Conservation (phyloP, 495 filamentous ascomycete genomes). For the Delitschia confertaspora region DNA sequence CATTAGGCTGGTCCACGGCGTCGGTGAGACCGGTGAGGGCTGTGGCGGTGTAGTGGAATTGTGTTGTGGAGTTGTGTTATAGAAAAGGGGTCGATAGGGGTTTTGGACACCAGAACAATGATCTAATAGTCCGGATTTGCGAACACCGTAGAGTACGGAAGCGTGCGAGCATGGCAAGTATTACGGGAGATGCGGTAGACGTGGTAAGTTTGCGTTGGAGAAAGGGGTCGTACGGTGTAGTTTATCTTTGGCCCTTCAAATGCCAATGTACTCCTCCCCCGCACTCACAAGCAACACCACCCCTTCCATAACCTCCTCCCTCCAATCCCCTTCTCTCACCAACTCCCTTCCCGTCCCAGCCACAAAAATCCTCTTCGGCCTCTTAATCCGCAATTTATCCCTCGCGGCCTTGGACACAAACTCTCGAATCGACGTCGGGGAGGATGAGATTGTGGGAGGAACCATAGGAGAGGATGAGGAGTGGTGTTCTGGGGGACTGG, state of each 20-base stretch:
- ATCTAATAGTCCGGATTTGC: constrained; percentile 12
- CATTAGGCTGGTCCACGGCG: constrained; percentile 34
- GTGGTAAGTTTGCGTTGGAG: not conserved
- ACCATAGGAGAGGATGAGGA: constrained; percentile 21
- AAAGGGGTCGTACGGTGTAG: not conserved
- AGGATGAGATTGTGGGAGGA: constrained; percentile 16
- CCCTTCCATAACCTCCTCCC: constrained; percentile 24
- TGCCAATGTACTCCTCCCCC: constrained; percentile 35
- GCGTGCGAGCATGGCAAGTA: not conserved
- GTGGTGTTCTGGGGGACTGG: constrained; percentile 21
- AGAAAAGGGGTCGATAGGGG: constrained; percentile 29
- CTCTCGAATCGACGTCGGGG: not conserved
- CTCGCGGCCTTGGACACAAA: constrained; percentile 31
- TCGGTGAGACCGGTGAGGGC: constrained; percentile 32
- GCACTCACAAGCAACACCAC: constrained; percentile 28
- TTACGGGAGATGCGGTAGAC: not conserved
- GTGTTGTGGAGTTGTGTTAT: constrained; percentile 31
- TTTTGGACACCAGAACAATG: constrained; percentile 23
- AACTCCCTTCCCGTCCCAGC: constrained; percentile 31
- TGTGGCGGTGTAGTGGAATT: constrained; percentile 31
- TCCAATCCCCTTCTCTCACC: constrained; percentile 27
- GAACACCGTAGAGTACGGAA: not conserved
- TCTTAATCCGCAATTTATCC: constrained; percentile 34
- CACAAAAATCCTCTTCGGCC: constrained; percentile 31
- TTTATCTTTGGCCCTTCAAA: constrained; percentile 7